Percentiles rank a stretch among this genome's conserved stretches.
Conservation (phyloP, 768 basidiomycete species). For the Lactarius psammicola region DNA sequence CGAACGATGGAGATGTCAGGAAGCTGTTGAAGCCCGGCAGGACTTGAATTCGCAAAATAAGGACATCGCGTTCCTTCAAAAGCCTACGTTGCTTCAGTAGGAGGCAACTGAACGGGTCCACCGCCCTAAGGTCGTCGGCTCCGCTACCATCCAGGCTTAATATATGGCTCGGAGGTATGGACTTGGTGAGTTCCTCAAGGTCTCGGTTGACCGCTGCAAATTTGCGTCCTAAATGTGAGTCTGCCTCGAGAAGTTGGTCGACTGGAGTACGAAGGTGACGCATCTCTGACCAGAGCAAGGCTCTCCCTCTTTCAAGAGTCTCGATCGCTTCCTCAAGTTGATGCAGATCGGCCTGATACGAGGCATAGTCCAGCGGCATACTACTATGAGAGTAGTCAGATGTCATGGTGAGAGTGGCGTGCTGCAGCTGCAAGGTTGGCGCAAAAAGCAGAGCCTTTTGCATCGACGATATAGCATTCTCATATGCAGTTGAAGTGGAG, state of each 20-base stretch:
- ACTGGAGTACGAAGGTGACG: constrained; percentile 13
- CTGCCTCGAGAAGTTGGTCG: neutral
- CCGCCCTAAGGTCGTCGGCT: neutral
- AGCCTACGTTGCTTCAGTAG: constrained; percentile 6
- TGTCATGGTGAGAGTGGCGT: neutral
- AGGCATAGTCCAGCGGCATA: constrained; percentile 2
- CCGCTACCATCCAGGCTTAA: neutral
- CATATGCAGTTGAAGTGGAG: neutral
- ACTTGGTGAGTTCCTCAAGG: constrained; percentile 5
- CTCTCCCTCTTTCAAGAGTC: constrained; percentile 17
- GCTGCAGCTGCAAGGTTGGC: constrained; percentile 5
- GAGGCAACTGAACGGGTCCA: neutral
- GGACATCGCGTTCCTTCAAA: neutral
- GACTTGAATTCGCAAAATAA: constrained; percentile 5
- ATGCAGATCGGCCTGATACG: neutral
- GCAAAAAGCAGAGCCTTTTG: neutral
- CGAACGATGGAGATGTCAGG: neutral
- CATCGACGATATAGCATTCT: neutral
- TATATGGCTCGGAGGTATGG: neutral
- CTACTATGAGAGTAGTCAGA: neutral
- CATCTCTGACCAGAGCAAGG: constrained; percentile 23
- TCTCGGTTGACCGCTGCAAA: neutral
- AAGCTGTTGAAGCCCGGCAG: constrained; percentile 8
- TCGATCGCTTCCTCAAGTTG: constrained; percentile 8
- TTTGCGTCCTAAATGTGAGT: neutral